Percentiles rank a stretch among this genome's conserved stretches.
These are phyloP conservation scores for Cupressus sempervirens DNA, from an alignment of 75 land plant species.

Conservation along the genomic window DNA sequence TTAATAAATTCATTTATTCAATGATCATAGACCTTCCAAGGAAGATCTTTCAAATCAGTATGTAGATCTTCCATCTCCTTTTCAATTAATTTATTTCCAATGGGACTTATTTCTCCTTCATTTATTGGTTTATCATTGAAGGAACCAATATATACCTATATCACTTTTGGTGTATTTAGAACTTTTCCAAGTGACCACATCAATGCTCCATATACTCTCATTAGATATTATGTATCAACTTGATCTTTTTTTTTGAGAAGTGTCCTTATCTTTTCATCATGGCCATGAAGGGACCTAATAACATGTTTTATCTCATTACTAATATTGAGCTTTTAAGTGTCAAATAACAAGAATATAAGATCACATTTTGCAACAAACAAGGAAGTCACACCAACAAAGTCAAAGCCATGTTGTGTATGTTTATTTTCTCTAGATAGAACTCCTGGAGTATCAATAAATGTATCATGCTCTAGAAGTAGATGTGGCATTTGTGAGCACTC, in stretches of 20 bases:
- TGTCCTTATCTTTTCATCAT: constrained; percentile 95
- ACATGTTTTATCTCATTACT: constrained; percentile 97
- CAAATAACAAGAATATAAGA: constrained; percentile 85
- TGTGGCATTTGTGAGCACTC: constrained; percentile 97
- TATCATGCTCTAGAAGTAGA: constrained; percentile 85
- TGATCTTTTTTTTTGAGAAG: constrained; percentile 96
- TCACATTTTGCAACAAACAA: constrained; percentile 99
- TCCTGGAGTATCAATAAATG: constrained; percentile 96
- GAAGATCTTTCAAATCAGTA: constrained; percentile 85
- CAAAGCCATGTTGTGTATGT: constrained; percentile 87
- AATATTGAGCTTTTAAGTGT: constrained; percentile 94
- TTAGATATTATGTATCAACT: constrained; percentile 94
- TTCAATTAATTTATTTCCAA: constrained; percentile 87
- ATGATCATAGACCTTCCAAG: constrained; percentile 94
- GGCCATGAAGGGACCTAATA: constrained; percentile 82
- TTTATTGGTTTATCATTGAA: constrained; percentile 91
- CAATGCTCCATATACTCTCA: constrained; percentile 98
- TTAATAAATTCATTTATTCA: constrained; percentile 96
- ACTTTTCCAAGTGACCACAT: constrained; percentile 99
- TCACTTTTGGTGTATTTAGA: constrained; percentile 91
- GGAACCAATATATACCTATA: constrained; percentile 92
- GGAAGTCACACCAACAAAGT: constrained; percentile 94
- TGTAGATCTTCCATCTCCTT: constrained; percentile 92
- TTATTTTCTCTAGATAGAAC: constrained; percentile 98
- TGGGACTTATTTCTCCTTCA: constrained; percentile 62